Base-by-base conservation (phyloP, 2,329 filamentous ascomycete species). In the Xylariaceae sp. region DNA sequence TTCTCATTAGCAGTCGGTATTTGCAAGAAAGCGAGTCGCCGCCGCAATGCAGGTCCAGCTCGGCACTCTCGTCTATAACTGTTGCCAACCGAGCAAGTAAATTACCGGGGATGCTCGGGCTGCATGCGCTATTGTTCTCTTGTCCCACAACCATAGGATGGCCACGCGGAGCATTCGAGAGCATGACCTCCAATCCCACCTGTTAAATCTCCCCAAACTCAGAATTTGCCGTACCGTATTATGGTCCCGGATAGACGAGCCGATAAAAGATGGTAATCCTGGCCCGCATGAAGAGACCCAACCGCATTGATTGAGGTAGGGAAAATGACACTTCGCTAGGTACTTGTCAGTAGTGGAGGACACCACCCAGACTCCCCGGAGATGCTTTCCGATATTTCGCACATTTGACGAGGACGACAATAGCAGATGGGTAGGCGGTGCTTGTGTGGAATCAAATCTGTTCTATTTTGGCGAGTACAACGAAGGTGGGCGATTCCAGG, bases 1-100 rank as follows among this genome's bases (percentile, higher is more conserved):
- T 45, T 47, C 50, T 47, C 39, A 46, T 54, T 54, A 56, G 36
- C 39, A 36, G 39, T 53, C 56, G 58, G 55, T 54, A 57, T 49
- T 60, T 54, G 51, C 39, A 19, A n/a, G 12, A 52, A 51, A 50
- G 47, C 39, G 30, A 45, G 47, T 40, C 34, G 56, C 55, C 55
- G 56, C 58, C 55, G 55, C 58, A 47, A 60, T 58, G 58, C 58
- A 60, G 58, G 56, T 60, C 55, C 57, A 29, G 21, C 21, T 43
- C 26, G 52, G 40, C n/a, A 57, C 42, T 47, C 49, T 47, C 26
- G 53, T 45, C 47, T 45, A 46, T 26, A 26, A n/a, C n/a, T n/a
- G n/a, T 45, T 36, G 43, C 57, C 48, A 51, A 32, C 41, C 19
- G 44, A 41, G 41, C 32, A 34, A 37, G 32, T 32, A 9, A 36